Evolutionary conservation across 1,139 yeast species (phyloP), one percentile per base, ranked within the genome.

Genomic region (Meyerozyma guilliermondii): DNA sequence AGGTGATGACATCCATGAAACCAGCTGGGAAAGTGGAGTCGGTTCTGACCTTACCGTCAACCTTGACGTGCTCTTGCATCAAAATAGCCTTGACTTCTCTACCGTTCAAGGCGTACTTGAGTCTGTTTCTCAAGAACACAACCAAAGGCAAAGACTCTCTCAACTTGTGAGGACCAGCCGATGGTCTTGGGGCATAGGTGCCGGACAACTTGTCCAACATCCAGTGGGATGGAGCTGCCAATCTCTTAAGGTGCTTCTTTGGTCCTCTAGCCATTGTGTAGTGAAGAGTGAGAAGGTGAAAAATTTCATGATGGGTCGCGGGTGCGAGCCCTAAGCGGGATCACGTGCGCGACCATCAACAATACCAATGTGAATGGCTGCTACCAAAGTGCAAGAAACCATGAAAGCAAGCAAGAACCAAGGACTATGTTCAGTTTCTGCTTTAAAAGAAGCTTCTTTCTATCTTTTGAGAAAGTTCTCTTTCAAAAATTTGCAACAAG

Each of bases 181-280:
- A 88, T 70, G 98, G 96, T 83, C 98, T 91, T 80, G 98, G 98
- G 60, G 98, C 98, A 75, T 92, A 92, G 69, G 89, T 81, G 71
- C 99, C 99, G 74, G 97, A 87, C 80, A 94, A 82, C 81, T 94
- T 94, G 95, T 92, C 98, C 83, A 94, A 87, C 95, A 94, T 87
- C 98, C 98, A 94, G 86, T 94, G 98, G 81, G 91, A 86, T 81
- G 99, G 99, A 72, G 73, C 73, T 54, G 71, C 71, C 60, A 67
- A 66, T 66, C 72, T 67, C 62, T 66, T 67, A 57, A 66, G 62
- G 53, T 66, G 72, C 63, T 67, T 67, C 68, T 65, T 66, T 55
- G 60, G 60, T 46, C 60, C 60, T 56, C 60, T 56, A 50, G 52
- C 60, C 60, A 56, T 56, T 47, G 52, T 56, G 50, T 39, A 39